These are phyloP conservation scores for Flaveria trinervia DNA, from an alignment of 129 eudicot species.

Conservation along the genomic window DNA sequence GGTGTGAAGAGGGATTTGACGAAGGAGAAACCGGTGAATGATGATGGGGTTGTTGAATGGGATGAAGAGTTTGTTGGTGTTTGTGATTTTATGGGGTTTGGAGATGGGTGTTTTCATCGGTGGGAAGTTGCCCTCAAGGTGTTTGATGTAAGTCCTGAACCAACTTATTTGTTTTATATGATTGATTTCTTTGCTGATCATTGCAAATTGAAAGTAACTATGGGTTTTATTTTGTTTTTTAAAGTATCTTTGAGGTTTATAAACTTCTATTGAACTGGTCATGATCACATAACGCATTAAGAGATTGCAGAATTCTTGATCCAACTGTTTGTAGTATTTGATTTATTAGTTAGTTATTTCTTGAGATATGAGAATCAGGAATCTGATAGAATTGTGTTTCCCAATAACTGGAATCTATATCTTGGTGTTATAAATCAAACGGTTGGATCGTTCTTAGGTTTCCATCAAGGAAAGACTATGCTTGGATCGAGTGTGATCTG, in stretches of 20 bases:
- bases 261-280: too few relatives aligned
- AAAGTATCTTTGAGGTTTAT: too few relatives aligned
- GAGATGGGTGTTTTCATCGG: conserved; percentile 45
- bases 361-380: too few relatives aligned
- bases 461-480: neutral
- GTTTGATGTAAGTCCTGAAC: conserved; percentile 48
- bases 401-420: too few relatives aligned
- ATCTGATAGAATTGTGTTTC: too few relatives aligned
- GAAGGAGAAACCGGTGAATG: conserved; percentile 33
- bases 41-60: conserved; percentile 57
- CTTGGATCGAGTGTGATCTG: neutral
- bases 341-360: too few relatives aligned
- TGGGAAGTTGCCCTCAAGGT: conserved; percentile 59
- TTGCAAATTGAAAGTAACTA: neutral
- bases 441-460: neutral
- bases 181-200: too few relatives aligned
- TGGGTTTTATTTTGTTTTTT: too few relatives aligned
- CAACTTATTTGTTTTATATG: neutral
- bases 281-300: too few relatives aligned
- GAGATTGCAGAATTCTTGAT: too few relatives aligned
- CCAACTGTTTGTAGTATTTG: too few relatives aligned
- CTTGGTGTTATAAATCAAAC: neutral
- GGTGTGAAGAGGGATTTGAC: conserved; percentile 50
- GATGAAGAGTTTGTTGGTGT: conserved; percentile 46
- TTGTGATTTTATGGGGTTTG: conserved; percentile 35